Base-by-base conservation (phyloP, 176 grass and related monocot genomes). In the Eragrostis nindensis region DNA sequence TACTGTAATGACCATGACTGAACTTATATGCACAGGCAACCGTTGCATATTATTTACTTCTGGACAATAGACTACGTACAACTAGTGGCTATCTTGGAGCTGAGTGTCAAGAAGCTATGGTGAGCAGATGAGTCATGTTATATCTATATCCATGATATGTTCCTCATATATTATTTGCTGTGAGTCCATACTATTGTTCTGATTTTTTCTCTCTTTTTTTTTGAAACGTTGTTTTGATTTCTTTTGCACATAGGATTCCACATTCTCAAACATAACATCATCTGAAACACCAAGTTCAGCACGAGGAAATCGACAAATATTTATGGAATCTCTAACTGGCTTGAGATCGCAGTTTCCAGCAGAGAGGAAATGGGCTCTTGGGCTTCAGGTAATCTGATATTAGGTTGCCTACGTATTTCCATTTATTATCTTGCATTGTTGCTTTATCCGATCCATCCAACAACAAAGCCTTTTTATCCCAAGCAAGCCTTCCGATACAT, bases 341-440 rank as follows among this genome's bases (percentile, higher is more conserved):
- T 80, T 87, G 69, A 84, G 86, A 76, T 75, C 73, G 18, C 91
- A 93, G 78, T 87, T 91, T 78, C 81, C 94, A 72, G 77, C 78
- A 21, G 91, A 92, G 67, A 92, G 89, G 78, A 94, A 94, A 88
- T 97, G 94, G 94, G 87, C 89, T 84, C 91, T 97, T 72, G 89
- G 94, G 44, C 91, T 97, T 83, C 89, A 92, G 94, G 94, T 97
- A 84, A 80, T 62, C 11, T 52, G 13, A 68, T 59, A 70, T 64
- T 15, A 41, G 12, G 15, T 46, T 80, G 4, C 16, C 60, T 52
- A 1, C 32, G 22, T 29, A 61, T 21, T 49, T 76, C 63, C 48
- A 67, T 7, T 67, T 73, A 54, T 67, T 49, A 32, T 73, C 10
- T n/a, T 30, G 18, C 22, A 55, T n/a, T 66, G 21, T 40, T 54